A percentile compares a stretch with the other conserved stretches of the same genome.
Evolutionary conservation across 2,329 filamentous ascomycete species (phyloP).

Genomic region (Byssothecium circinans): DNA sequence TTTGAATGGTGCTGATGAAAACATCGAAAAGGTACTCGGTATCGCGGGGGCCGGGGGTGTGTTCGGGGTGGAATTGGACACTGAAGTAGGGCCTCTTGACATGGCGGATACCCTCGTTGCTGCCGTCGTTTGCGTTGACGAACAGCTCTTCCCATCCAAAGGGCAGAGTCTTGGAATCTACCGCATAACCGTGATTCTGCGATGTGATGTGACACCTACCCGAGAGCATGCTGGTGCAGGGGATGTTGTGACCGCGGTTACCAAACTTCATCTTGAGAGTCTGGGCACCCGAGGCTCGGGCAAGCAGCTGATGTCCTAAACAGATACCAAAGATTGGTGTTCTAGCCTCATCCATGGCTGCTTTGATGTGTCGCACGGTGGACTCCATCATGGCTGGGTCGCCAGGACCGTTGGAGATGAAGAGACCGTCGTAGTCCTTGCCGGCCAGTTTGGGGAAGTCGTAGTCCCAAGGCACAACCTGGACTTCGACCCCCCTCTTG

Average conservation of each 20-base stretch:
- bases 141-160: conserved; percentile 90
- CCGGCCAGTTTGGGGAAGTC: conserved; percentile 77
- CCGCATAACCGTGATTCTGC: conserved; percentile 96
- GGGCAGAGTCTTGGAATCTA: conserved; percentile 76
- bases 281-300: conserved; percentile 79
- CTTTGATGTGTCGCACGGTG: conserved; percentile 78
- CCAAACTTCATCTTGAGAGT: conserved; percentile 99
- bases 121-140: conserved; percentile 96
- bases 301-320: conserved; percentile 89
- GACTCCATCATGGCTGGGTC: conserved; percentile 82
- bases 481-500: conserved; percentile 85
- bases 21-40: conserved; percentile 98
- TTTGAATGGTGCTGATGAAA: conserved; percentile 82
- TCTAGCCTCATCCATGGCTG: conserved; percentile 74
- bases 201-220: conserved; percentile 98
- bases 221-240: conserved; percentile 92
- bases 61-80: conserved; percentile 99
- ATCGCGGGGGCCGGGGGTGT: conserved; percentile 90
- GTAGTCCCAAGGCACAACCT: conserved; percentile 95
- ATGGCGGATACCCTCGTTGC: conserved; percentile 97
- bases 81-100: conserved; percentile 87
- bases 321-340: conserved; percentile 96
- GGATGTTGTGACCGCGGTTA: conserved; percentile 98
- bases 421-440: conserved; percentile 91
- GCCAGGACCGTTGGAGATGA: conserved; percentile 96